Evolutionary conservation across 2,329 filamentous ascomycete genomes (phyloP).

Genomic region (Hymenoscyphus infarciens): DNA sequence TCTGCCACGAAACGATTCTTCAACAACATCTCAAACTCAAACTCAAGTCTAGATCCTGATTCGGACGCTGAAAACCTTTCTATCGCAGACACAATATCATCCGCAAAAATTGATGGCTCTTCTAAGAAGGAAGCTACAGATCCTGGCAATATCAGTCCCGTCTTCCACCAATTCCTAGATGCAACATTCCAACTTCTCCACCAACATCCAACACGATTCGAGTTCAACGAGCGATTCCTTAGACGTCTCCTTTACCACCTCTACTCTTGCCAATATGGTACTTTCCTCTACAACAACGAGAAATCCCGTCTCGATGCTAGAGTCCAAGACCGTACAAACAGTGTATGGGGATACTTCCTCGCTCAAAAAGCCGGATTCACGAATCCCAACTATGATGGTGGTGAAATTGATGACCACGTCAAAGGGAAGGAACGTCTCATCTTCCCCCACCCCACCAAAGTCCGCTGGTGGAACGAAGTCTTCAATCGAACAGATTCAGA

Average conservation of each 20-base stretch:
- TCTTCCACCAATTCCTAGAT: constrained; percentile 97
- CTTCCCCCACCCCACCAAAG: constrained; percentile 70
- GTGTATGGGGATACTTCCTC: constrained; percentile 95
- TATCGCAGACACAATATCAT: constrained; percentile 30
- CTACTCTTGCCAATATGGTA: constrained; percentile 95
- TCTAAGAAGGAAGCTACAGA: constrained; percentile 67
- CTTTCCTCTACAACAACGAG: constrained; percentile 93
- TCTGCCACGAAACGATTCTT: constrained; percentile 73
- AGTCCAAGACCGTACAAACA: constrained; percentile 69
- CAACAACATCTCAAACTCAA: constrained; percentile 71
- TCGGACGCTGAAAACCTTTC: constrained; percentile 49
- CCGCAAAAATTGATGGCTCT: constrained; percentile 38
- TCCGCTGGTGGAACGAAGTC: constrained; percentile 90
- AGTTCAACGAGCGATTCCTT: constrained; percentile 94
- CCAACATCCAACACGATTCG: constrained; percentile 84
- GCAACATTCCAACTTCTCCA: constrained; percentile 85
- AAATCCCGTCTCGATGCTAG: constrained; percentile 73
- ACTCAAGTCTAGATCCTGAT: constrained; percentile 49
- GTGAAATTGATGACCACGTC: constrained; percentile 69
- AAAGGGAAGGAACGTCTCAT: constrained; percentile 79
- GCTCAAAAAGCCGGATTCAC: constrained; percentile 75
- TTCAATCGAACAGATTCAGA: constrained; percentile 86
- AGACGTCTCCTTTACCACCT: constrained; percentile 87
- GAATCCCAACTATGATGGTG: constrained; percentile 73
- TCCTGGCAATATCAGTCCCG: constrained; percentile 87